Evolutionary conservation across 2,329 filamentous ascomycete genomes (phyloP).

Genomic region (Madurella mycetomatis): DNA sequence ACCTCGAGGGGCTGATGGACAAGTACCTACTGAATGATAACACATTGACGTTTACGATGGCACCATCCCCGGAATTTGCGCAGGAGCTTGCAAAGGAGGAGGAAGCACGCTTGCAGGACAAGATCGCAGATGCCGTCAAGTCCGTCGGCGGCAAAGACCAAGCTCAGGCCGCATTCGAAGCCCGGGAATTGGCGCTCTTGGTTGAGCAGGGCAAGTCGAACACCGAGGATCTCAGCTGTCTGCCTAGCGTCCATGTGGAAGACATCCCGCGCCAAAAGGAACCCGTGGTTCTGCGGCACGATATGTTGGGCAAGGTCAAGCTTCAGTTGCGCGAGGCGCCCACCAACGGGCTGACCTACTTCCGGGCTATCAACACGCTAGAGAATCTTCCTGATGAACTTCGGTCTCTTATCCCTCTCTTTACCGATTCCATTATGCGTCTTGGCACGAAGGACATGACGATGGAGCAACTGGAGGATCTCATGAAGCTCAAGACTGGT

Average conservation of each 20-base stretch:
- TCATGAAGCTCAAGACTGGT: constrained; percentile 94
- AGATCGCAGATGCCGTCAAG: constrained; percentile 66
- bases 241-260: constrained; percentile 81
- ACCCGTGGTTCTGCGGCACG: constrained; percentile 54
- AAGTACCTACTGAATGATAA: constrained; percentile 88
- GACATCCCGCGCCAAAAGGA: constrained; percentile 83
- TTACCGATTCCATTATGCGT: constrained; percentile 88
- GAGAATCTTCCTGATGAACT: constrained; percentile 79
- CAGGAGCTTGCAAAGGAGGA: constrained; percentile 75
- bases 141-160: constrained; percentile 66
- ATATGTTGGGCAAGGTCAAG: constrained; percentile 59
- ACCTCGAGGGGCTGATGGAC: constrained; percentile 78
- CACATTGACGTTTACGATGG: constrained; percentile 90
- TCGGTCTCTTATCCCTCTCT: constrained; percentile 78
- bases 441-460: constrained; percentile 81
- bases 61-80: constrained; percentile 70
- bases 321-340: constrained; percentile 89
- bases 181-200: constrained; percentile 75
- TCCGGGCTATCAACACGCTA: constrained; percentile 79
- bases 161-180: constrained; percentile 66
- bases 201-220: constrained; percentile 79
- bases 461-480: constrained; percentile 92
- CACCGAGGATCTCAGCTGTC: constrained; percentile 76
- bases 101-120: constrained; percentile 64
- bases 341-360: constrained; percentile 95